Conservation (phyloP, 2,329 filamentous ascomycete genomes). For the Golovinomyces cichoracearum region DNA sequence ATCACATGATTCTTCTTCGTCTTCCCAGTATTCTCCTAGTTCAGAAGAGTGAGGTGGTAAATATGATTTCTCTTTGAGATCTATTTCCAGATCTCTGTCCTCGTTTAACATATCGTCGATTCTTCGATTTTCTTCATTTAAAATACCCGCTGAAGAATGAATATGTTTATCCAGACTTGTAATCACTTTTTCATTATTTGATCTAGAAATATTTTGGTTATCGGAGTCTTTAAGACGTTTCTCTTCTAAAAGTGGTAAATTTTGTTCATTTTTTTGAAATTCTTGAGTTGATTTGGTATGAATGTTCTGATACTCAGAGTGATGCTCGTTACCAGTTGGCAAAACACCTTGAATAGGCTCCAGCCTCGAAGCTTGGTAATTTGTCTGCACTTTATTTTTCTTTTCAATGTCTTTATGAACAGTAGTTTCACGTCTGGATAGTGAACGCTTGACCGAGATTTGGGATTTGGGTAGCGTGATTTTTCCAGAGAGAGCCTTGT, state of each 20-base stretch:
- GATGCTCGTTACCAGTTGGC: neutral
- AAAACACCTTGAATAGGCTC: neutral
- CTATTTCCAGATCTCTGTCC: neutral
- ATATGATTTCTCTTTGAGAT: neutral
- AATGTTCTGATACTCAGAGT: neutral
- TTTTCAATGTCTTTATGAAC: constrained; percentile 27
- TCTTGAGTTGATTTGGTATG: neutral
- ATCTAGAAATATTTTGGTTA: neutral
- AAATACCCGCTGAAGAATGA: neutral
- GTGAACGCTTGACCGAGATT: constrained; percentile 20
- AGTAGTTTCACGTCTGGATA: constrained; percentile 25
- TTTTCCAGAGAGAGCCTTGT: constrained; percentile 10
- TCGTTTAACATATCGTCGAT: neutral
- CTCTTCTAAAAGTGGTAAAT: neutral
- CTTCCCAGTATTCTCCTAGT: constrained; percentile 29
- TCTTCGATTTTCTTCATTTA: neutral
- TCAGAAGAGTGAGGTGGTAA: constrained; percentile 18
- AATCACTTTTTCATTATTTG: neutral
- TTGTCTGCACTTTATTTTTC: constrained; percentile 3
- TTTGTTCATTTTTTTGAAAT: neutral
- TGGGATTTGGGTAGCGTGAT: constrained; percentile 10
- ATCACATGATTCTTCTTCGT: constrained; percentile 42
- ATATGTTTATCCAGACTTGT: neutral
- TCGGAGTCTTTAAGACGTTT: neutral
- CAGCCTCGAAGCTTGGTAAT: neutral